Evolutionary conservation across 1,284 basidiomycete species (phyloP).

Genomic region (Ceratobasidium sp.): DNA sequence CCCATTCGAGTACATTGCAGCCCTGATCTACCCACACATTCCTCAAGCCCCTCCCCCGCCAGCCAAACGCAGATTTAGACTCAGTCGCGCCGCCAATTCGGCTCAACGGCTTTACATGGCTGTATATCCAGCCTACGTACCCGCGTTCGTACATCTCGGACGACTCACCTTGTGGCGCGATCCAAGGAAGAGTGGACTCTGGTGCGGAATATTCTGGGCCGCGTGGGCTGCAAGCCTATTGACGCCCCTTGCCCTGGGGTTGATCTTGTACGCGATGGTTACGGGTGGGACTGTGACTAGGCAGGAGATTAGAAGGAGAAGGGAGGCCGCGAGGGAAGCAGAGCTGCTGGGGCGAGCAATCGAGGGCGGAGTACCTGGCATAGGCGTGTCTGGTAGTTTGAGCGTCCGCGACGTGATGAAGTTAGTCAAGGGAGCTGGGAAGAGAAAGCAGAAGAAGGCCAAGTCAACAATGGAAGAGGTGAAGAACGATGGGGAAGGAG

Average conservation of each 20-base stretch:
- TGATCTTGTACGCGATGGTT: slow-evolving; percentile 15
- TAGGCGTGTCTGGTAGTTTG: slow-evolving; percentile 25
- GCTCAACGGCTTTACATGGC: slow-evolving; percentile 50
- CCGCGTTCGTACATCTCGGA: slow-evolving; percentile 60
- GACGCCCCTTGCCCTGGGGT: slow-evolving; percentile 51
- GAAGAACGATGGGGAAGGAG: slow-evolving; percentile 52
- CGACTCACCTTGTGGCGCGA: slow-evolving; percentile 71
- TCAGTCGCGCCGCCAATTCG: slow-evolving; percentile 9
- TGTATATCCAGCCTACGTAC: slow-evolving; percentile 65
- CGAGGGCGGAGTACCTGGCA: slow-evolving; percentile 10
- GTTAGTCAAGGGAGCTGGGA: slow-evolving; percentile 21
- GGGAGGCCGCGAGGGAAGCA: slow-evolving; percentile 31
- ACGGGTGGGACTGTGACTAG: slow-evolving; percentile 34
- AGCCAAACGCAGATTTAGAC: slow-evolving; percentile 36
- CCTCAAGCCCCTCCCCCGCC: neutral
- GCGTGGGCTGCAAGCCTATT: slow-evolving; percentile 58
- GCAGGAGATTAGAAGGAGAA: slow-evolving; percentile 23
- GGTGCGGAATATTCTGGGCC: slow-evolving; percentile 62
- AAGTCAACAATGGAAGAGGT: slow-evolving; percentile 55
- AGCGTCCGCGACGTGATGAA: slow-evolving; percentile 30
- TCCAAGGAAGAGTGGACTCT: slow-evolving; percentile 61
- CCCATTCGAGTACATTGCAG: slow-evolving; percentile 29
- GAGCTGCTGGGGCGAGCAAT: slow-evolving; percentile 71
- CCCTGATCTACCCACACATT: slow-evolving; percentile 27
- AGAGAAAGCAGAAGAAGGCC: slow-evolving; percentile 45